Base-by-base conservation (phyloP, 192 early-diverging fungal species). In the Backusella circina region DNA sequence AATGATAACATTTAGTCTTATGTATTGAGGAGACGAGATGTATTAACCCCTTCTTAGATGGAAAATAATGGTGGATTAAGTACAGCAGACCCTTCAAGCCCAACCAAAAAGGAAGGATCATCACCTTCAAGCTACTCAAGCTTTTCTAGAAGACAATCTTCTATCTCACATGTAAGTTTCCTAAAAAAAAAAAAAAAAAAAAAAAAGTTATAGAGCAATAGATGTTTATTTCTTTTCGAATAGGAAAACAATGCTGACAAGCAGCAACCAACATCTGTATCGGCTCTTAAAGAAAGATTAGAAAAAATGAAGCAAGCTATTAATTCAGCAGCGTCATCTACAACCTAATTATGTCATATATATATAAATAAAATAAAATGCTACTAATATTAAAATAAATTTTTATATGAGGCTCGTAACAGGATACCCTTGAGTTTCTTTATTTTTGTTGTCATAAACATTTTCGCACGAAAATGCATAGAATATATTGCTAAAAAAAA, bases 231-330 rank as follows among this genome's bases (percentile, higher is more conserved):
- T 10, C 31, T 16, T 64, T 37, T 26, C 67, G 66, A 47, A 66
- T 44, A 85, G 77, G 77, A 70, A 37, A 70, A 41, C n/a, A 76
- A 81, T 32, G 23, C 72, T 18, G 86, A 87, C 51, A 82, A 86
- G 33, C 77, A 87, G 13, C 88, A 89, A 70, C 54, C 54, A 61
- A 51, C 18, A 7, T 89, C 90, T 26, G 91, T 92, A 7, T 86
- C 87, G 18, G 79, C 88, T 23, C 78, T 93, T 57, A 93, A 90
- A 75, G 90, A 93, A 76, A 54, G 89, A 70, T 76, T 93, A 16
- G 91, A 88, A 0, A 80, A 78, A 33, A 92, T 93, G 90, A 93
- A 90, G 75, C 69, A 68, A 16, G 54, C 57, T 3, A 73, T 79
- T 26, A 69, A 79, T 65, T 79, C 77, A 16, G 73, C 77, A 13